Evolutionary conservation across 441 rosid genomes (phyloP), one percentile per base, ranked within the genome.

Genomic region (Geranium incanum): DNA sequence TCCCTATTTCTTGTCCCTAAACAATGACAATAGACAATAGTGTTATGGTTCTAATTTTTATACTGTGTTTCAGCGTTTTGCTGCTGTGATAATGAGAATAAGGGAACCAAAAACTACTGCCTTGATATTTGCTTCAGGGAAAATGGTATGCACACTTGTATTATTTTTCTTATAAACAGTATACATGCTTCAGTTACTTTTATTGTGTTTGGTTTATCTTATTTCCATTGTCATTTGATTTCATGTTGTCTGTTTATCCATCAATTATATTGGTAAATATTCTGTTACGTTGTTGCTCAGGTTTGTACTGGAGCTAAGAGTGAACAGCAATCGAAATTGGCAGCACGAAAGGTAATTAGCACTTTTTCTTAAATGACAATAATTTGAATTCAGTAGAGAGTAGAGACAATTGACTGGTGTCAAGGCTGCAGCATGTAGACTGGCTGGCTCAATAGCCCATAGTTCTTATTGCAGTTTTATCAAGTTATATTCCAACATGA

Each of bases 41-140:
- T 39, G 43, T 7, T 28, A 28, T 28, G 33, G 33, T 28, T 28
- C 33, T 28, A 28, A 28, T 28, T 28, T 11, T 60, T 6, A 3
- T n/a, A 15, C 64, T 81, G 70, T 66, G 69, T 50, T 19, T 72
- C 80, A 90, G 96, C 93, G 96, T 84, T 90, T 90, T 79, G 96
- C 96, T 86, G 93, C 96, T 0, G 93, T 90, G n/a, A 90, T 90
- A 38, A 90, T 90, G 96, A 81, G 96, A 79, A 90, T 88, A 66
- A 83, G 96, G 81, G 93, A 90, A 21, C 96, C 91, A 12, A 88
- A 90, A 77, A 88, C 96, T 5, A 90, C 93, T 1, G 93, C 96
- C 3, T 81, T 90, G 81, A 90, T 90, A 70, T 90, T 90, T 83
- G 96, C 93, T 21, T 90, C 96, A 0, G 96, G 96, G 11, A 90